phyloP scores from a whole-genome alignment of 768 basidiomycete species.

The Macrolepiota dolichaula region DNA sequence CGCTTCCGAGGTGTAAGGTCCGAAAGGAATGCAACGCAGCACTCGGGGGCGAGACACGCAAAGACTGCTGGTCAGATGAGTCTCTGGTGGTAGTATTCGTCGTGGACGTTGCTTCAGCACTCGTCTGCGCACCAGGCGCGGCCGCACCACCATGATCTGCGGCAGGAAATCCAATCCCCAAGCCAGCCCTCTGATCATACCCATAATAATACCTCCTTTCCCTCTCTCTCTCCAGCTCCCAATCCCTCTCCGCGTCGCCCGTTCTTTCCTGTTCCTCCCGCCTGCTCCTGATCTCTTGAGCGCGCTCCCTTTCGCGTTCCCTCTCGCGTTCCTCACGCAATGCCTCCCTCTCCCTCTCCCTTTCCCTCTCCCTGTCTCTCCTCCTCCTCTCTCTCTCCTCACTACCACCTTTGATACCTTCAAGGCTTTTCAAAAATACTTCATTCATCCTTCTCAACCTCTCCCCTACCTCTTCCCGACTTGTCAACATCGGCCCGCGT shows the following conservation, averaged over 20 bases:
- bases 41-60: neutral
- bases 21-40: conserved; percentile 1
- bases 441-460: conserved; percentile 65
- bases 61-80: neutral
- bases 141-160: neutral
- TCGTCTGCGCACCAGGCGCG: neutral
- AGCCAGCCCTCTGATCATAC: neutral
- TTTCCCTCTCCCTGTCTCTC: conserved; percentile 19
- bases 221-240: conserved; percentile 7
- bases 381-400: conserved; percentile 13
- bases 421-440: conserved; percentile 59
- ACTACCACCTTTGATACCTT: conserved; percentile 41
- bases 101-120: neutral
- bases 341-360: conserved; percentile 13
- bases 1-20: neutral
- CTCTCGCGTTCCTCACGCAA: neutral
- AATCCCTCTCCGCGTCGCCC: neutral
- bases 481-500: conserved; percentile 58
- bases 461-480: conserved; percentile 63
- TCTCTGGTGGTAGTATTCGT: neutral
- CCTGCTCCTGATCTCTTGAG: conserved; percentile 12
- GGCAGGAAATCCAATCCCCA: neutral
- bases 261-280: neutral
- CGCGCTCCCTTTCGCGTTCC: conserved; percentile 12
- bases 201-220: conserved; percentile 5